A percentile compares a stretch with the other conserved stretches of the same genome.
phyloP scores from a whole-genome alignment of 2,329 filamentous ascomycete genomes.

The Xylaria sp. region DNA sequence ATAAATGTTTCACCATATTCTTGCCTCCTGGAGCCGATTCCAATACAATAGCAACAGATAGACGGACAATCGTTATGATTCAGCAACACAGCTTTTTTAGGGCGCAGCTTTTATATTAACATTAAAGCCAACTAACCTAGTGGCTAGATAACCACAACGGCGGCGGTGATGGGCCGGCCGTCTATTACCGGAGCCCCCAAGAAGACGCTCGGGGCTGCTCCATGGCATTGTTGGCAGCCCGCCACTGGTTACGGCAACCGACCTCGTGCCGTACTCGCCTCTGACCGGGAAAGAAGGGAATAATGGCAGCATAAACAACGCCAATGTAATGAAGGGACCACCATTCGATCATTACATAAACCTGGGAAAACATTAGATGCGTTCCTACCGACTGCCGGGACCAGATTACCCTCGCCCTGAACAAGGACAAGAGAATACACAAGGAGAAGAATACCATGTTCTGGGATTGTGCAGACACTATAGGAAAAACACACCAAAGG shows the following conservation, averaged over 20 bases:
- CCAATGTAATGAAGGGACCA: neutral
- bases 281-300: neutral
- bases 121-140: neutral
- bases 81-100: too few species aligned
- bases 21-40: too few species aligned
- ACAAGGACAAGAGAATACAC: neutral
- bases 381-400: neutral
- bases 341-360: neutral
- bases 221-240: neutral
- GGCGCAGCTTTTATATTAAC: too few species aligned
- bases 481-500: neutral
- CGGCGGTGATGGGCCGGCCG: too few species aligned
- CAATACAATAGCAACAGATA: too few species aligned
- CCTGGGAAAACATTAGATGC: neutral
- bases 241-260: neutral
- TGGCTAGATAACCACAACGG: too few species aligned
- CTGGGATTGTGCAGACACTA: neutral
- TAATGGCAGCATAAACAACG: neutral
- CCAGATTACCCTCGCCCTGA: neutral
- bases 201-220: neutral
- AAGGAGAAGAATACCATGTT: neutral
- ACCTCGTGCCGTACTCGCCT: neutral
- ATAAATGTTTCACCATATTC: too few species aligned
- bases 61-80: too few species aligned
- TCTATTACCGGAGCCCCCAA: neutral